Evolutionary conservation across 2,329 filamentous ascomycete species (phyloP).

Genomic region (Cladosporium sp.): DNA sequence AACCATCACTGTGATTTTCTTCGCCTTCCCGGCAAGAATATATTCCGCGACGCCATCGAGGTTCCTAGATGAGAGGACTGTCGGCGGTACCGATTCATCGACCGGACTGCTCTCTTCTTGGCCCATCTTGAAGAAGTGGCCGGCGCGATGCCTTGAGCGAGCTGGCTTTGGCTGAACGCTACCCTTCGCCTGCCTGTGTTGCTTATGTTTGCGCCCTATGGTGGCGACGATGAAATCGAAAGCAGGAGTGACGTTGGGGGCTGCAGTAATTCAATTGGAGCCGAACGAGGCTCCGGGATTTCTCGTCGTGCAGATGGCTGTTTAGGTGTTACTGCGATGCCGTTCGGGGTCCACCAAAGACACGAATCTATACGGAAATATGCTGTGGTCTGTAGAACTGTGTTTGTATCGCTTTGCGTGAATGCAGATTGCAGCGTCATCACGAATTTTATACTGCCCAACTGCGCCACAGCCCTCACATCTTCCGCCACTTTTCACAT

Average conservation of each 20-base stretch:
- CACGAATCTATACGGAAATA: not conserved
- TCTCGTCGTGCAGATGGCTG: not conserved
- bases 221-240: constrained; percentile 25
- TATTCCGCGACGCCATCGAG: constrained; percentile 74
- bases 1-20: constrained; percentile 79
- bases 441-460: not conserved
- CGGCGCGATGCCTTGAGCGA: not conserved
- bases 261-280: not conserved
- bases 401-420: not conserved
- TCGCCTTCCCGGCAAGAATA: constrained; percentile 65
- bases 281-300: too few relatives aligned
- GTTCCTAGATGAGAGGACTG: constrained; percentile 63
- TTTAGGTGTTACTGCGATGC: not conserved
- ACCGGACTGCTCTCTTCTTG: constrained; percentile 71
- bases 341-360: not conserved
- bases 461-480: not conserved
- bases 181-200: constrained; percentile 35
- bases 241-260: not conserved
- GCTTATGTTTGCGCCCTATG: constrained; percentile 51
- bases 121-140: constrained; percentile 62
- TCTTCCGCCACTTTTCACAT: not conserved
- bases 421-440: not conserved
- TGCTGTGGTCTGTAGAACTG: not conserved
- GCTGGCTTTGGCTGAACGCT: not conserved
- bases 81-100: constrained; percentile 60